These are phyloP conservation scores for Botrytis tulipae DNA, from an alignment of 2,329 filamentous ascomycete species.

Conservation along the genomic window DNA sequence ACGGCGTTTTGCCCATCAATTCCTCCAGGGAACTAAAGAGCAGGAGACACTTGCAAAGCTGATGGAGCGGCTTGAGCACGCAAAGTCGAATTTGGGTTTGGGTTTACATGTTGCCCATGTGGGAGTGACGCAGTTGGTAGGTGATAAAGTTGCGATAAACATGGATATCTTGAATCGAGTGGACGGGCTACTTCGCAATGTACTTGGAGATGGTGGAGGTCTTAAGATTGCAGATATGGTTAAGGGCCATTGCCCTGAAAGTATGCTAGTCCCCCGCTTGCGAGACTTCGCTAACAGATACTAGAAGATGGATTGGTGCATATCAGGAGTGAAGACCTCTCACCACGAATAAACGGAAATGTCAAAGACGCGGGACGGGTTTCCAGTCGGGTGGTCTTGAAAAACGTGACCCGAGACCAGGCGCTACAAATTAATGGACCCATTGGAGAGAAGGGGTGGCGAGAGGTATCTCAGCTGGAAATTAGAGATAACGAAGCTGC, in stretches of 20 bases:
- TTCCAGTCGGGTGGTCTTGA: background rate
- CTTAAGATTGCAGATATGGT: background rate
- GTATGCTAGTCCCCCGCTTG: background rate
- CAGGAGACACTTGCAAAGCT: background rate
- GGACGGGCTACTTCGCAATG: background rate
- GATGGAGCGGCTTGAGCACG: background rate
- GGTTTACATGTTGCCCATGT: background rate
- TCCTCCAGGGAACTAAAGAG: background rate
- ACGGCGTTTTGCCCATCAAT: background rate
- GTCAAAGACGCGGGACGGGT: background rate
- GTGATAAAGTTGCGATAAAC: background rate
- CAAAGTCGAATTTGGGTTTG: background rate
- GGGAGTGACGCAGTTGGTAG: background rate
- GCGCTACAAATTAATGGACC: background rate
- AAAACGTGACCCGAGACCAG: background rate
- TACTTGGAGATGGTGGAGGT: background rate
- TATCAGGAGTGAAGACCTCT: background rate
- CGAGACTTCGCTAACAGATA: background rate
- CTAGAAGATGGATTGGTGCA: background rate
- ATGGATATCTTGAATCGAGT: background rate
- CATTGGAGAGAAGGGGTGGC: background rate
- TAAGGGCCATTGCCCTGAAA: background rate
- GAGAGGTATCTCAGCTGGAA: background rate
- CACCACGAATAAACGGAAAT: background rate
- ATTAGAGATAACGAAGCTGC: background rate